Evolutionary conservation across 352 stramenopile genomes (phyloP).

Genomic region (Phytophthora sojae): DNA sequence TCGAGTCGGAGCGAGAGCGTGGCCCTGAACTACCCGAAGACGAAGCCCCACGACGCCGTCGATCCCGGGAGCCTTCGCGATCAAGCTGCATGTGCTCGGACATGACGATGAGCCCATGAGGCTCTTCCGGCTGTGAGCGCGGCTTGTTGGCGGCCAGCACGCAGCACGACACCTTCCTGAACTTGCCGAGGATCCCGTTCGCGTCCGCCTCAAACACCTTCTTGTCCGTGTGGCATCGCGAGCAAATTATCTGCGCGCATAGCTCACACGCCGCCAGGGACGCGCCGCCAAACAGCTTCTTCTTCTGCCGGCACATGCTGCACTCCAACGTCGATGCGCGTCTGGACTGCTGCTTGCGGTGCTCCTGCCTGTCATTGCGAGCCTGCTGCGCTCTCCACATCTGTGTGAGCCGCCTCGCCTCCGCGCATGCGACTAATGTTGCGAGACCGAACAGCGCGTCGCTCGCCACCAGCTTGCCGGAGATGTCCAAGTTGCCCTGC

Average conservation of each 20-base stretch:
- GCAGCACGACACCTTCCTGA: constrained; percentile 29
- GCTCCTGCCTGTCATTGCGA: constrained; percentile 20
- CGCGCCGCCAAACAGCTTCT: constrained; percentile 39
- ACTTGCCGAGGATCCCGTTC: constrained; percentile 22
- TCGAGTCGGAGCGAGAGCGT: constrained; percentile 23
- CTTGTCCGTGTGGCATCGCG: constrained; percentile 40
- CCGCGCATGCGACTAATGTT: constrained; percentile 49
- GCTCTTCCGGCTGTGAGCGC: constrained; percentile 19
- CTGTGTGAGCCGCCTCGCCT: constrained; percentile 55
- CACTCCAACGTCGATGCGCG: constrained; percentile 34
- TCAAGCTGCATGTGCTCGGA: constrained; percentile 28
- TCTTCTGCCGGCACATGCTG: constrained; percentile 46
- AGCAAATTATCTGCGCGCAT: constrained; percentile 40
- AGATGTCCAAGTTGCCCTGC: constrained; percentile 40
- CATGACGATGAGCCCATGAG: constrained; percentile 28
- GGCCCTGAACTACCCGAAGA: constrained; percentile 14
- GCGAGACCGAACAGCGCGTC: constrained; percentile 48
- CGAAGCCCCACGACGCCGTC: constrained; percentile 15
- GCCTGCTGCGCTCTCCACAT: constrained; percentile 38
- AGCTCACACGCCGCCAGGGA: constrained; percentile 40
- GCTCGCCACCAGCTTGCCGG: constrained; percentile 20
- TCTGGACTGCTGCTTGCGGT: constrained; percentile 22
- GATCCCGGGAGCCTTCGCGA: constrained; percentile 12
- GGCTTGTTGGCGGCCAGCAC: constrained; percentile 28
- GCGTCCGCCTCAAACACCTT: constrained; percentile 44